Conservation (phyloP, 78 protist species). For the Protostelium mycophagum region DNA sequence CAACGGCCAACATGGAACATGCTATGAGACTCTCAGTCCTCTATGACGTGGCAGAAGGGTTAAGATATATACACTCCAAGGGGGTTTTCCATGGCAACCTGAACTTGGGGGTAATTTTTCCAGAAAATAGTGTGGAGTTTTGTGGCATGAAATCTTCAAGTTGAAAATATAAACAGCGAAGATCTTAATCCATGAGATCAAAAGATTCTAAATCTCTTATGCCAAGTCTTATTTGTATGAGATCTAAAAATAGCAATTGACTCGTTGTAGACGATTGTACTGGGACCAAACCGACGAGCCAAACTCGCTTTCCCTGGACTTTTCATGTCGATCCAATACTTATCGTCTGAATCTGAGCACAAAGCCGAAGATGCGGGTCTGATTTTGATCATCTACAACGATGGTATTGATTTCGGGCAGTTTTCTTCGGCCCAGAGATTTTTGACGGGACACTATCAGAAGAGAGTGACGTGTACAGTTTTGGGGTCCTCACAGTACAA, state of each 20-base stretch:
- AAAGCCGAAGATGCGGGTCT: not conserved
- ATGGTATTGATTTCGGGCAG: not conserved
- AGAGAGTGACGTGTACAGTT: not conserved
- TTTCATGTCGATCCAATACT: not conserved
- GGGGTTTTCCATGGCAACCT: not conserved
- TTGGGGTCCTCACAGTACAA: not conserved
- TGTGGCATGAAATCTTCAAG: no score
- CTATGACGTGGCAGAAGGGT: not conserved
- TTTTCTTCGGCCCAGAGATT: not conserved
- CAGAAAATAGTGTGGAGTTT: no score
- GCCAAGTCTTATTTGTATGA: no score
- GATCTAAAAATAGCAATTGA: not conserved
- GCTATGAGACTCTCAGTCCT: not conserved
- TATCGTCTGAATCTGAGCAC: not conserved
- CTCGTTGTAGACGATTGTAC: not conserved
- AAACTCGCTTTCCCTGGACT: not conserved
- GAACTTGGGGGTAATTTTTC: not conserved
- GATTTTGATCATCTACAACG: not conserved
- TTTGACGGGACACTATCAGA: not conserved
- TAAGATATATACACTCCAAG: not conserved
- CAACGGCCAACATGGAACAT: not conserved
- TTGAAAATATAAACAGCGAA: no score
- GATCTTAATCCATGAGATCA: no score
- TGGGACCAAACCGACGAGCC: not conserved
- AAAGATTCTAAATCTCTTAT: no score